Percentiles rank a stretch among this genome's conserved stretches.
Evolutionary conservation across 768 basidiomycete species (phyloP).

Genomic region (Amanita subjunquillea): DNA sequence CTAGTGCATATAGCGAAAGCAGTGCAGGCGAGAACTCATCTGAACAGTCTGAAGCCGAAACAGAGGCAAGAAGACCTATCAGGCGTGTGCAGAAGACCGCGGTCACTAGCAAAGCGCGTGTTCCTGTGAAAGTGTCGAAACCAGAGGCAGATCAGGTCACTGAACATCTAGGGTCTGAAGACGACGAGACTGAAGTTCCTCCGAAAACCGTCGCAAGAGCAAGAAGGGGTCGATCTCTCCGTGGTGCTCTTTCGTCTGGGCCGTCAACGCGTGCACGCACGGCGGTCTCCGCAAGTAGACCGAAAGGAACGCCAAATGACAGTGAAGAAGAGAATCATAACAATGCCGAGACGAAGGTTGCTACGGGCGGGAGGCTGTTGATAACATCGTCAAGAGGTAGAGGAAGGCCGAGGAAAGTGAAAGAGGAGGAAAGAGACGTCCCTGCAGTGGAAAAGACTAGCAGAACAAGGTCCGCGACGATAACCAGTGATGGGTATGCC

Average conservation of each 20-base stretch:
- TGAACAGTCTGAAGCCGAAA: not conserved
- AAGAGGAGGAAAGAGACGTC: not conserved
- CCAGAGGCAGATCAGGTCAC: not conserved
- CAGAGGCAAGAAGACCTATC: not conserved
- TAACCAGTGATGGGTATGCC: not conserved
- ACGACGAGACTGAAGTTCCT: not conserved
- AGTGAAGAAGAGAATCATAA: not conserved
- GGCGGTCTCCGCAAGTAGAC: not conserved
- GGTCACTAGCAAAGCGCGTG: too few species aligned
- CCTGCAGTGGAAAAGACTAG: not conserved
- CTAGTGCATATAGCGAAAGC: too few species aligned
- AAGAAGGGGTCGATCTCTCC: not conserved
- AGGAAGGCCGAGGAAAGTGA: slow-evolving; percentile 1
- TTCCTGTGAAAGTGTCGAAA: not conserved
- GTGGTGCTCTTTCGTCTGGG: not conserved
- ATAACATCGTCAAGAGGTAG: not conserved
- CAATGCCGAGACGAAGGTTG: not conserved
- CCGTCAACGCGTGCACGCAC: not conserved
- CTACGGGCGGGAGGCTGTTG: not conserved
- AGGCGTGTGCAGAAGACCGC: not conserved
- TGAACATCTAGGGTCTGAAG: not conserved
- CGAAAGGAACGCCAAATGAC: not conserved
- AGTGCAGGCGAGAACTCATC: not conserved
- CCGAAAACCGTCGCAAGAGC: not conserved
- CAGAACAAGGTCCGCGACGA: not conserved